Percentiles rank a stretch among this genome's conserved stretches.
Evolutionary conservation across 495 filamentous ascomycete genomes (phyloP).

Genomic region (Xylaria acuta): DNA sequence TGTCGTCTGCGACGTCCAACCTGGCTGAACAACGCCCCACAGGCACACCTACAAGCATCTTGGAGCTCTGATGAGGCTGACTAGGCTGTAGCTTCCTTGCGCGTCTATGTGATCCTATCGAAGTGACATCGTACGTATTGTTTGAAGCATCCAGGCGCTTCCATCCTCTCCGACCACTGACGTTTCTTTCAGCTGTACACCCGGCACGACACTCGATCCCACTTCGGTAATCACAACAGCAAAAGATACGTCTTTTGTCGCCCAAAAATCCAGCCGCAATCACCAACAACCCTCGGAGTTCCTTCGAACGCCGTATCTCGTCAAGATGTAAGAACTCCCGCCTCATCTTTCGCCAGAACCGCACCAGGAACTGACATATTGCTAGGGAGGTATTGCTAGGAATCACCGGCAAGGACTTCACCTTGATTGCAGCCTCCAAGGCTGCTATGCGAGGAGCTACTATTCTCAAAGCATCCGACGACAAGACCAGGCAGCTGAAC

Average conservation of each 20-base stretch:
- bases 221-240: neutral
- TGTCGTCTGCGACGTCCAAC: neutral
- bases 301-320: constrained; percentile 7
- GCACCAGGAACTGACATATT: constrained; percentile 4
- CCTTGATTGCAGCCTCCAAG: constrained; percentile 95
- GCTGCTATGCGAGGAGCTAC: constrained; percentile 96
- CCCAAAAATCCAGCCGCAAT: neutral
- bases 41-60: neutral
- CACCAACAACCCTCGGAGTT: neutral
- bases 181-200: neutral
- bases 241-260: constrained; percentile 13
- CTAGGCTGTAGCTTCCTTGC: constrained; percentile 49
- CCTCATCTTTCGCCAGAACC: neutral
- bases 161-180: constrained; percentile 12
- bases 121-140: constrained; percentile 23
- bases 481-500: constrained; percentile 92
- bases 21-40: neutral
- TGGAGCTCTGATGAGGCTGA: constrained; percentile 30
- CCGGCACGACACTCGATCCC: neutral
- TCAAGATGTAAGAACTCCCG: constrained; percentile 43
- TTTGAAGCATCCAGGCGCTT: constrained; percentile 26
- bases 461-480: constrained; percentile 93
- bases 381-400: constrained; percentile 95
- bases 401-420: constrained; percentile 98
- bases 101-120: constrained; percentile 34